Conservation (phyloP, 2,329 filamentous ascomycete genomes). For the Fusarium denticulatum region DNA sequence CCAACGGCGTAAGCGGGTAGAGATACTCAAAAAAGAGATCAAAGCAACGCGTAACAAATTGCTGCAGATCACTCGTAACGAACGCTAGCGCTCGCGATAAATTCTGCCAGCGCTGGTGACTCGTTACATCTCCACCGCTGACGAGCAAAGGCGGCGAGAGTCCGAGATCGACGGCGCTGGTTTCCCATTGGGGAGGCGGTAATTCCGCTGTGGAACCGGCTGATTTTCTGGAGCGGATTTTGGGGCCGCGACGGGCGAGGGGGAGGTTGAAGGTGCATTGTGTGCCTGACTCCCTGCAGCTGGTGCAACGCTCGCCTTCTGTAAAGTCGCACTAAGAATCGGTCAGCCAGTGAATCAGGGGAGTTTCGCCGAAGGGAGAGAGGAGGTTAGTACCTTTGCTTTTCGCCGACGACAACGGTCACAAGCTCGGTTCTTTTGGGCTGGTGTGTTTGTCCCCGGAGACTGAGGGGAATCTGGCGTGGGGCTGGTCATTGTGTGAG, state of each 20-base stretch:
- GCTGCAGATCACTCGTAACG: slow-evolving; percentile 39
- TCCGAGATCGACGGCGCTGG: slow-evolving; percentile 23
- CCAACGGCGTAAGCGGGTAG: slow-evolving; percentile 54
- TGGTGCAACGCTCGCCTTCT: slow-evolving; percentile 42
- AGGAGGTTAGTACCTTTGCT: slow-evolving; percentile 45
- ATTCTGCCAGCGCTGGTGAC: slow-evolving; percentile 44
- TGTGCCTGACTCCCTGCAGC: slow-evolving; percentile 47
- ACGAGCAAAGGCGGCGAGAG: slow-evolving; percentile 39
- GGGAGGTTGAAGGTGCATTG: slow-evolving; percentile 53
- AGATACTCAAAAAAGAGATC: slow-evolving; percentile 56
- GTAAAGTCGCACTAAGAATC: slow-evolving; percentile 44
- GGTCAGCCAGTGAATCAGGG: background rate
- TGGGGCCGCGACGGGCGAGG: slow-evolving; percentile 52
- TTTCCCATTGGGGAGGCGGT: slow-evolving; percentile 32
- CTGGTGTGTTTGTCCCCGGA: slow-evolving; percentile 14
- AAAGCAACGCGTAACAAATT: slow-evolving; percentile 48
- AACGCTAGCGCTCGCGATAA: slow-evolving; percentile 40
- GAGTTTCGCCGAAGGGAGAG: slow-evolving; percentile 14
- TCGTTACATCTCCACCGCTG: slow-evolving; percentile 12
- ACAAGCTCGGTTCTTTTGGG: slow-evolving; percentile 45
- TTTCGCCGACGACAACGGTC: slow-evolving; percentile 51
- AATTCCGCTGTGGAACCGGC: slow-evolving; percentile 32
- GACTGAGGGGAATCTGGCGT: slow-evolving; percentile 31
- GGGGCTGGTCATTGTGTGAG: slow-evolving; percentile 24
- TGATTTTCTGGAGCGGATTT: slow-evolving; percentile 31